Percentiles rank a stretch among this genome's conserved stretches.
Evolutionary conservation across 2,329 filamentous ascomycete genomes (phyloP).

Genomic region (Fusarium papillatum): DNA sequence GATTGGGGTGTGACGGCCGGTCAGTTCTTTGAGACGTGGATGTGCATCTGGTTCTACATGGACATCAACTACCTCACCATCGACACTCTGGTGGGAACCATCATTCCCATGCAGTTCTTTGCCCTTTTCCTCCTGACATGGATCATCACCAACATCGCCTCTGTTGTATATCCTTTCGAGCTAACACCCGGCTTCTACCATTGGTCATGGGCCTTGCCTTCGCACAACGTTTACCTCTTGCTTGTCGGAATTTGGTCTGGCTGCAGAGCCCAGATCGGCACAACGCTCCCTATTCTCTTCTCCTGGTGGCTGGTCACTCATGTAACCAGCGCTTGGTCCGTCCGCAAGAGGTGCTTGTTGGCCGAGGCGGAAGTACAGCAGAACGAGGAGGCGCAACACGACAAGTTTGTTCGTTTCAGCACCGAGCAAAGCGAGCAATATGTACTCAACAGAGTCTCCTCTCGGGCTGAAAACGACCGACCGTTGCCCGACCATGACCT

Average conservation of each 20-base stretch:
- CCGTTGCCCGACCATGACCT: neutral
- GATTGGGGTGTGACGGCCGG: constrained; percentile 52
- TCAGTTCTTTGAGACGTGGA: constrained; percentile 44
- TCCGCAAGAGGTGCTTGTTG: constrained; percentile 27
- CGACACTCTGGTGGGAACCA: constrained; percentile 45
- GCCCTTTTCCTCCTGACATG: constrained; percentile 57
- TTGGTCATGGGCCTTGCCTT: constrained; percentile 22
- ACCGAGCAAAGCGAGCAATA: constrained; percentile 2
- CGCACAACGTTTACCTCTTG: constrained; percentile 21
- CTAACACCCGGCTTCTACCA: constrained; percentile 28
- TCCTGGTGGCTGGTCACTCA: constrained; percentile 27
- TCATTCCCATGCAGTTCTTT: constrained; percentile 51
- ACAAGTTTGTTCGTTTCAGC: constrained; percentile 3
- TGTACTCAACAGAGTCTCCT: neutral
- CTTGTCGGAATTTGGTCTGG: constrained; percentile 29
- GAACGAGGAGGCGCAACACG: neutral
- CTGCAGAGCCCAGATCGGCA: constrained; percentile 1
- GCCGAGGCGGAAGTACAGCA: constrained; percentile 7
- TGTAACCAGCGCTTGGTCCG: constrained; percentile 21
- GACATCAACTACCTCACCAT: constrained; percentile 57
- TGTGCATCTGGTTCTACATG: constrained; percentile 53
- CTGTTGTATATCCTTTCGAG: constrained; percentile 24
- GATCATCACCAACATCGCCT: constrained; percentile 40
- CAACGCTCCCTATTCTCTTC: constrained; percentile 22
- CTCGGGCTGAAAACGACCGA: neutral